Percentiles rank a stretch among this genome's conserved stretches.
Evolutionary conservation across 2,329 filamentous ascomycete genomes (phyloP).

Genomic region (Malbranchea zuffiana): DNA sequence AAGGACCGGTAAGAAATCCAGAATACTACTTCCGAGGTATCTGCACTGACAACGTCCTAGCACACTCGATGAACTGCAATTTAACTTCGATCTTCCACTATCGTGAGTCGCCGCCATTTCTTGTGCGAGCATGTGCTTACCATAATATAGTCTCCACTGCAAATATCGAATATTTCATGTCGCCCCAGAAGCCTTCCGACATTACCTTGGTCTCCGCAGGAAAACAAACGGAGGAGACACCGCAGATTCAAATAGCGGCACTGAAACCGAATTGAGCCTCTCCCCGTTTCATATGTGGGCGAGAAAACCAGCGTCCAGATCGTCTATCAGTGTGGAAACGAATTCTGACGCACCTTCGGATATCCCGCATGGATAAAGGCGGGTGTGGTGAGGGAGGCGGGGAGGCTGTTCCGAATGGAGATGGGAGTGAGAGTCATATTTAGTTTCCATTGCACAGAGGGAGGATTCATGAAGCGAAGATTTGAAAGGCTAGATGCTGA

Average conservation of each 20-base stretch:
- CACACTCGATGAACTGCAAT: constrained; percentile 8
- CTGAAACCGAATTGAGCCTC: neutral
- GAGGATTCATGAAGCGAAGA: too few species aligned
- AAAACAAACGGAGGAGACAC: neutral
- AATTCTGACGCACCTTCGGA: too few species aligned
- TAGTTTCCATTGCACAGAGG: too few species aligned
- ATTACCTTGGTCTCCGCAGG: neutral
- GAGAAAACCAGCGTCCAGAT: constrained; percentile 8
- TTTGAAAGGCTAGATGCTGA: too few species aligned
- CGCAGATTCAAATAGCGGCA: constrained; percentile 1
- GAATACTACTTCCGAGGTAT: neutral
- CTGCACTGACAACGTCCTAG: neutral
- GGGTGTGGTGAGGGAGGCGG: too few species aligned
- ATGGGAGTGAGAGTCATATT: too few species aligned
- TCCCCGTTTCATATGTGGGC: constrained; percentile 9
- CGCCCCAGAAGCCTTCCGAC: constrained; percentile 3
- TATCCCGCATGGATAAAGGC: too few species aligned
- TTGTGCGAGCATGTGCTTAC: neutral
- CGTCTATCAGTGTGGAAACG: constrained; percentile 4
- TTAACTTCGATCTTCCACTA: constrained; percentile 7
- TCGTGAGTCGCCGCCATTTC: constrained; percentile 1
- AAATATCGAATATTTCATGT: constrained; percentile 10
- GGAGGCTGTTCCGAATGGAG: too few species aligned
- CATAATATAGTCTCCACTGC: constrained; percentile 5
- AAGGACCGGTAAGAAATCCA: constrained; percentile 6